phyloP scores from a whole-genome alignment of 768 basidiomycete species.

The Goffeauzyma gilvescens region DNA sequence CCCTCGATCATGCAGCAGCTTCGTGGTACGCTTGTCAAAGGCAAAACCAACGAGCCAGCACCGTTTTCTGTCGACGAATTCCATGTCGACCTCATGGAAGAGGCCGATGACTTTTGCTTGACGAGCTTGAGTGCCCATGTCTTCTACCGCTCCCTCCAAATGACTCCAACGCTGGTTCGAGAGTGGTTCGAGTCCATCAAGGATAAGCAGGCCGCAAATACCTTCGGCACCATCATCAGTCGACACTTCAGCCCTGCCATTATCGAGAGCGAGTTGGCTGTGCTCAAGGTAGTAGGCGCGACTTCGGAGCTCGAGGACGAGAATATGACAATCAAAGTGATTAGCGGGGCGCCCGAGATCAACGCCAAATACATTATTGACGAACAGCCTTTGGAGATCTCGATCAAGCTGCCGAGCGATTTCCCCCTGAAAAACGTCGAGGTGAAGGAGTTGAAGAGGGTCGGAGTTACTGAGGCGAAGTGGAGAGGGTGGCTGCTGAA shows the following conservation, averaged over 20 bases:
- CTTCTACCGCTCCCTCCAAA: conserved; percentile 67
- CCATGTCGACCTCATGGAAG: conserved; percentile 39
- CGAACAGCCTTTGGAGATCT: conserved; percentile 80
- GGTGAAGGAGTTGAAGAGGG: conserved; percentile 60
- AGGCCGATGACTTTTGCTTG: conserved; percentile 27
- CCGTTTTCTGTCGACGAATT: conserved; percentile 72
- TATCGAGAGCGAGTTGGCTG: conserved; percentile 60
- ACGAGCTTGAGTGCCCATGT: conserved; percentile 64
- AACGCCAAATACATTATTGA: conserved; percentile 70
- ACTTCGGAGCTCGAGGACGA: conserved; percentile 44
- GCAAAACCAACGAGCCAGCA: conserved; percentile 58
- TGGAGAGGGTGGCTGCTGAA: conserved; percentile 90
- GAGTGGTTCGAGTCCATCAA: conserved; percentile 72
- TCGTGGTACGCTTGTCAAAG: conserved; percentile 44
- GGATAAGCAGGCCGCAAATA: conserved; percentile 64
- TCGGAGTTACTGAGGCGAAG: conserved; percentile 71
- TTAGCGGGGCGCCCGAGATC: conserved; percentile 53
- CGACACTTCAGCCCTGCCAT: conserved; percentile 75
- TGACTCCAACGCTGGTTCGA: conserved; percentile 67
- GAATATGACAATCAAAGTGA: conserved; percentile 60
- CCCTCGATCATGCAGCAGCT: conserved; percentile 53
- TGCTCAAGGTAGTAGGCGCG: conserved; percentile 36
- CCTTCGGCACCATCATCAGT: conserved; percentile 60
- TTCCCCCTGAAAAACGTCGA: conserved; percentile 81
- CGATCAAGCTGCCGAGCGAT: conserved; percentile 63